Evolutionary conservation across 352 stramenopile genomes (phyloP).

Genomic region (Pythium inflatum): DNA sequence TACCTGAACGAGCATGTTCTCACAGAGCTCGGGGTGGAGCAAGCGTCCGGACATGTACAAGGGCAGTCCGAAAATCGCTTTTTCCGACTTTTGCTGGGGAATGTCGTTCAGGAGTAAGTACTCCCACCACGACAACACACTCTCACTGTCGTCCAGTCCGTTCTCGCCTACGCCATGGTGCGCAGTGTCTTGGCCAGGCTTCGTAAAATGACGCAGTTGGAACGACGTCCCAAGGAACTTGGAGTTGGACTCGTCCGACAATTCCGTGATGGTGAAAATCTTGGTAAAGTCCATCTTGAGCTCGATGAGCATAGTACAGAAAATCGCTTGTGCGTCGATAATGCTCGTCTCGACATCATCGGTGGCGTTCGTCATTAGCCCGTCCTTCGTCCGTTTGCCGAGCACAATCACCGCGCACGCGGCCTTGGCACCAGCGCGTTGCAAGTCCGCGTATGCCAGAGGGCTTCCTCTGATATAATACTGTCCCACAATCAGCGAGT

Average conservation of each 20-base stretch:
- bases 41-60: constrained; percentile 86
- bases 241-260: constrained; percentile 84
- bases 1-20: constrained; percentile 86
- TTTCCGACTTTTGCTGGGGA: constrained; percentile 63
- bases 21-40: constrained; percentile 79
- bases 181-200: constrained; percentile 1
- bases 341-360: constrained; percentile 78
- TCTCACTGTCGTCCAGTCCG: constrained; percentile 22
- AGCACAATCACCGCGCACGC: constrained; percentile 81
- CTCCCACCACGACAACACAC: constrained; percentile 66
- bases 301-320: constrained; percentile 85
- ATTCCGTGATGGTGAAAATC: constrained; percentile 87
- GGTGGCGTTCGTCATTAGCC: constrained; percentile 30
- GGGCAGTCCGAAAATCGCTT: constrained; percentile 79
- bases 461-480: constrained; percentile 84
- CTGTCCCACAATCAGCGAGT: constrained; percentile 31
- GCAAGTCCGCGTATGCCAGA: constrained; percentile 75
- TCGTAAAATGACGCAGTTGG: constrained; percentile 43
- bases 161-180: background rate
- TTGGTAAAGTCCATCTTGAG: constrained; percentile 86
- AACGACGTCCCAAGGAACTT: constrained; percentile 86
- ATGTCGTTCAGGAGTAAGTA: constrained; percentile 65
- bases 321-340: constrained; percentile 81
- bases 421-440: constrained; percentile 80
- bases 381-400: constrained; percentile 63